Percentiles rank a stretch among this genome's conserved stretches.
These are phyloP conservation scores for Paramecium pentaurelia DNA, from an alignment of 73 alveolate genomes.

Conservation along the genomic window DNA sequence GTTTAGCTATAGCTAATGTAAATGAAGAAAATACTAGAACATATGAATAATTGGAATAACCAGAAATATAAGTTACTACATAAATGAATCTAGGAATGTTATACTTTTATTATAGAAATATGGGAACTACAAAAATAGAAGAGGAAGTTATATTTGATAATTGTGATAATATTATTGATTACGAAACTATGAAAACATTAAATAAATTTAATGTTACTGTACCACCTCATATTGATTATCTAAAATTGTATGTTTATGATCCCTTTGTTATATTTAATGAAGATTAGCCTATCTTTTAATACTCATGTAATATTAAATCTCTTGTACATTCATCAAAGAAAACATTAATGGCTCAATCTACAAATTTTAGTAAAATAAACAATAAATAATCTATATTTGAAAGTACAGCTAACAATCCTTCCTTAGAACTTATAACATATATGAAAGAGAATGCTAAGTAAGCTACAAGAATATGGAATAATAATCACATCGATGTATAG, in stretches of 20 bases:
- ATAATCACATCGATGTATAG: background rate
- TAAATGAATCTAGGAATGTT: background rate
- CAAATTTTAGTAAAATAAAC: background rate
- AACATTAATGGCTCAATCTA: background rate
- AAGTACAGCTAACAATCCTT: background rate
- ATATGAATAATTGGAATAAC: conserved; percentile 5
- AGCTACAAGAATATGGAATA: background rate
- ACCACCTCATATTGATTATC: background rate
- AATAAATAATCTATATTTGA: background rate
- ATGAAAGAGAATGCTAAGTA: background rate
- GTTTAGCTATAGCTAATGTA: background rate
- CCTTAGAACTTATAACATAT: background rate
- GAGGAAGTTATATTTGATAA: background rate
- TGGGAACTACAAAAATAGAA: background rate
- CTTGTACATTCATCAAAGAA: background rate
- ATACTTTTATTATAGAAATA: background rate
- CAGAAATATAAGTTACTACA: background rate
- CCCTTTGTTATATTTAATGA: background rate
- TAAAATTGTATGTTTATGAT: background rate
- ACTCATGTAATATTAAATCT: background rate
- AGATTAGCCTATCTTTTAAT: background rate
- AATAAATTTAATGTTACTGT: background rate
- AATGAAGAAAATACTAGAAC: background rate
- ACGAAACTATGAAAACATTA: background rate
- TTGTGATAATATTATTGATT: background rate